Evolutionary conservation across 768 basidiomycete species (phyloP), one percentile per base, ranked within the genome.

Genomic region (Leccinum longicurvipes): DNA sequence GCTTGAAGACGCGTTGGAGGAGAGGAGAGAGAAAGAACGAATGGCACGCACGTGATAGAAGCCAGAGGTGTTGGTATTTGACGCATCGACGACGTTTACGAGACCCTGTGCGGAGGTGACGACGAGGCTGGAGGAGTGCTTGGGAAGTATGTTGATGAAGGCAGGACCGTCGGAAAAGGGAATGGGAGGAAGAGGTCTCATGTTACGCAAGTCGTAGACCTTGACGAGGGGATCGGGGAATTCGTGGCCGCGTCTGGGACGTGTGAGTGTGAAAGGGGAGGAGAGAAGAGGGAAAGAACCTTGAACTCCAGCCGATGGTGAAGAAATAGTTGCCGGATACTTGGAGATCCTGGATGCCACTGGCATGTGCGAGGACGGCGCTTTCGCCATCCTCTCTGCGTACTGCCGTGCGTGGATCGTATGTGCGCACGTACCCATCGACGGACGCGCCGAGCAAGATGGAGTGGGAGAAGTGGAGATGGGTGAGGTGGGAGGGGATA

Each of bases 211-310:
- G 70, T 99, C 96, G 63, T 89, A 97, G 12, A 98, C 79, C 73
- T 96, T 97, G 60, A 99, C 92, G 31, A 94, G 77, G 3, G 93
- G 91, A 68, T 98, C 96, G 0, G 91, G 89, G 53, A 88, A 82
- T 5, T 95, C 93, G 47, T 89, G 86, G 7, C 88, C 86, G 71
- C 91, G 92, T 70, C 95, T 97, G 64, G 51, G 28, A 27, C 32
- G 11, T 14, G 60, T 69, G 64, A 63, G 55, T 39, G 28, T 3
- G 49, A 29, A 21, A 31, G 50, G 28, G 19, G 0, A 19, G 28
- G 24, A 17, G n/a, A 34, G 21, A 47, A 4, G 23, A 51, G 39
- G 50, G 21, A 53, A 29, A 53, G 44, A 57, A 93, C 94, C 92
- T 86, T 72, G 91, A 79, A 3, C 88, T 87, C 73, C 87, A 87